A percentile compares a stretch with the other conserved stretches of the same genome.
phyloP scores from a whole-genome alignment of 2,329 filamentous ascomycete genomes.

The Gaeumannomyces sp. region DNA sequence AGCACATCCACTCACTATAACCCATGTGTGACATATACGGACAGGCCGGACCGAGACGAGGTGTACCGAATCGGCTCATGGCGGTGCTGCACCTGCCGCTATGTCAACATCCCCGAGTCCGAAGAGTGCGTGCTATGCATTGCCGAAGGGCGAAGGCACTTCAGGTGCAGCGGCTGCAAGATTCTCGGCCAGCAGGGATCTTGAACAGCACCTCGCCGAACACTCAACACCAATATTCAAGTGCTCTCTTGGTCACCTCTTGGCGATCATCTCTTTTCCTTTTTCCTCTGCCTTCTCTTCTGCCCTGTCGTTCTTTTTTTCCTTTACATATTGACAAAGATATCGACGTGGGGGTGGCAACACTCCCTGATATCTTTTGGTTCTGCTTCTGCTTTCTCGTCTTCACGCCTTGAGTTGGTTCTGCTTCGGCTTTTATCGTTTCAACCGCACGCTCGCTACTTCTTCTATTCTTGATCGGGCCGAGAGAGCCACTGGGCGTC shows the following conservation, averaged over 20 bases:
- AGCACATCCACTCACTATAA: not conserved
- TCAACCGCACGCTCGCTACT: not conserved
- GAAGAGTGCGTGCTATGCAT: not conserved
- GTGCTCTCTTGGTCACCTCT: too few species aligned
- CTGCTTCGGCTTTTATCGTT: not conserved
- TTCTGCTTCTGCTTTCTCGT: not conserved
- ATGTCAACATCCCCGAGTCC: not conserved
- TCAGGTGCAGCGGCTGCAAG: not conserved
- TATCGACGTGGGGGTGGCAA: not conserved
- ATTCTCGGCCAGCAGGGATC: not conserved
- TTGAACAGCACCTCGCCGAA: not conserved
- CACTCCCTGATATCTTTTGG: not conserved
- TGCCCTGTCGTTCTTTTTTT: not conserved
- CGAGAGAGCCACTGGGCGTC: too few species aligned
- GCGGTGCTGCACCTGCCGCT: not conserved
- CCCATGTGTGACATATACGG: not conserved
- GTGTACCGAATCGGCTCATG: not conserved
- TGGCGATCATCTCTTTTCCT: too few species aligned
- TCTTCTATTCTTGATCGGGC: not conserved
- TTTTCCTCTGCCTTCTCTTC: not conserved
- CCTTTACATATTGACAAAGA: not conserved
- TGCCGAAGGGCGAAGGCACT: not conserved
- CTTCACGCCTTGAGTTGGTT: not conserved
- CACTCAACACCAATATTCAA: not conserved
- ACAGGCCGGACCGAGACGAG: too few species aligned